Percentiles rank a stretch among this genome's conserved stretches.
Conservation (phyloP, 495 filamentous ascomycete species). For the Neurospora sp. region DNA sequence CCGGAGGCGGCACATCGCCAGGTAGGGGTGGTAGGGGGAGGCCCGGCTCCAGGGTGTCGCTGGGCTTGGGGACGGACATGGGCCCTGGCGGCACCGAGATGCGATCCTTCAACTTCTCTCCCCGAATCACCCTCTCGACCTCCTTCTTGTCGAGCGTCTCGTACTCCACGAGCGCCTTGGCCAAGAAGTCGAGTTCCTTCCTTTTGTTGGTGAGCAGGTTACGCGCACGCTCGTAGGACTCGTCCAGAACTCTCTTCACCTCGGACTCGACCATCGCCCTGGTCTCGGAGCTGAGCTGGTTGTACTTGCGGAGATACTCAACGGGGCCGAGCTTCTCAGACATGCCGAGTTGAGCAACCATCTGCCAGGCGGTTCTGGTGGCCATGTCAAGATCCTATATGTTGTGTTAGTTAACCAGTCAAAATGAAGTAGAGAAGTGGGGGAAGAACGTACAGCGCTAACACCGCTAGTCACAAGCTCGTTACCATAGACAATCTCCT, state of each 20-base stretch:
- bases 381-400: slow-evolving; percentile 70
- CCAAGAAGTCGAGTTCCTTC: slow-evolving; percentile 75
- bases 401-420: slow-evolving; percentile 11
- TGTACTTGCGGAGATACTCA: slow-evolving; percentile 69
- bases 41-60: slow-evolving; percentile 14
- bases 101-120: slow-evolving; percentile 62
- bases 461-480: slow-evolving; percentile 83
- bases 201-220: slow-evolving; percentile 60
- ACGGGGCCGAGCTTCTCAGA: slow-evolving; percentile 81
- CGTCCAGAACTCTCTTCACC: slow-evolving; percentile 76
- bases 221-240: slow-evolving; percentile 63
- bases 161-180: slow-evolving; percentile 85
- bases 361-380: slow-evolving; percentile 66
- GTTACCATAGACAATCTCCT: slow-evolving; percentile 81
- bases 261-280: slow-evolving; percentile 76
- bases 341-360: slow-evolving; percentile 85
- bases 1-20: neutral
- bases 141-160: slow-evolving; percentile 83
- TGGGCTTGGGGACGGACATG: slow-evolving; percentile 36
- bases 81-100: slow-evolving; percentile 36
- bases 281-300: slow-evolving; percentile 73
- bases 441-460: slow-evolving; percentile 47
- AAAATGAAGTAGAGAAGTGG: neutral
- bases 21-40: slow-evolving; percentile 13
- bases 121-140: slow-evolving; percentile 76